Evolutionary conservation across 306 rosid genomes (phyloP), one percentile per base, ranked within the genome.

Genomic region (Lathyrus aphaca): DNA sequence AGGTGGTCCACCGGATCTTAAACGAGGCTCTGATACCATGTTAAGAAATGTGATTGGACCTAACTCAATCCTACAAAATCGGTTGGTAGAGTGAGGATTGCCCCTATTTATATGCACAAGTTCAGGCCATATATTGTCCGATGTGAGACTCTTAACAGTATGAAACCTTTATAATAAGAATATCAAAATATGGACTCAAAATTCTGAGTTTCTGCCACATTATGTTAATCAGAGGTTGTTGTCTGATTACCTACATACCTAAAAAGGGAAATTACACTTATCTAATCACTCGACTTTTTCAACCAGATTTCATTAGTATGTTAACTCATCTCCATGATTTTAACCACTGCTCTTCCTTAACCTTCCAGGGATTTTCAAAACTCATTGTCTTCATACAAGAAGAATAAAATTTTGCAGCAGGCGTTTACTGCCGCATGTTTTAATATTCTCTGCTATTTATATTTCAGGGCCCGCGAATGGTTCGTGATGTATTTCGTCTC

Each of bases 401-500:
- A 29, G 55, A 38, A 18, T 38, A 45, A 18, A 50, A 40, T 10
- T 10, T 19, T 25, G 69, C 38, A 57, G 18, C 54, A 54, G 60
- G 19, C 23, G 1, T 71, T 40, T 66, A 32, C 38, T 15, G 56
- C 49, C 27, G 7, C 45, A 66, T 66, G 6, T 53, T 66, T 18
- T 66, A 46, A 66, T 55, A 40, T 32, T 27, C 13, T 53, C 25
- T 8, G 18, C 48, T 29, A 58, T 78, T 66, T 55, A 25, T 60
- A 30, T 66, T 66, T 61, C 77, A 91, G 99, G 99, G 99, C 44
- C 99, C 99, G 2, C 63, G 97, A 29, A 91, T 91, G 99, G 99
- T 95, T 45, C 99, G 99, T 74, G 99, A 95, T 77, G 99, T 95
- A 67, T 95, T 95, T 74, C 99, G 99, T 21, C 99, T 95, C 55